Base-by-base conservation (phyloP, 805 yeast species). In the Starmerella powellii region DNA sequence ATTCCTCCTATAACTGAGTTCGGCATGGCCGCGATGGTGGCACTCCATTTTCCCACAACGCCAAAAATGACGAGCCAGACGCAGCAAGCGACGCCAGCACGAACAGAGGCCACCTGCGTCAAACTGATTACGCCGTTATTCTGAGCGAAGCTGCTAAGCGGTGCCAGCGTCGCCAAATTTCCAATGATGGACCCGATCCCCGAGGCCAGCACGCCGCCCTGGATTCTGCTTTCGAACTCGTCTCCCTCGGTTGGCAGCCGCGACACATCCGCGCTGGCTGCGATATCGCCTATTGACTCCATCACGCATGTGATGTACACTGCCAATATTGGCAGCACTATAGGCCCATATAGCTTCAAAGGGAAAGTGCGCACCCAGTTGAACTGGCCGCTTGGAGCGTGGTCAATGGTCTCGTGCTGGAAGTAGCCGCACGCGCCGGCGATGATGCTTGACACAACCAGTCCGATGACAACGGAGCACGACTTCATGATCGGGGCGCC, bases 401-500 rank as follows among this genome's bases (percentile, higher is more conserved):
- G 63, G 41, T 72, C 72, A 51, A 86, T 79, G 15, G 64, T 55
- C 3, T 67, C 54, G 40, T 67, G 63, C 48, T 71, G 70, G 58
- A 85, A 86, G 65, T 86, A 86, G 23, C 87, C 87, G 60, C 81
- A 73, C 8, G 88, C 95, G 46, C 93, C 94, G 29, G 91, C 94
- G 37, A 86, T 91, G 47, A 86, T 81, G 66, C 95, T 85, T 26
- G 95, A 95, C 29, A 83, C 76, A 21, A 87, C 63, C 45, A 86
- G 66, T 29, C 95, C 95, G 31, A 78, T 64, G 52, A 86, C 81
- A 39, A 86, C 94, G 1, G 95, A 91, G 71, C 95, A 85, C 2
- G 94, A 81, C 58, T 81, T 84, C 91, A 86, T 81, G 56, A 86
- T 80, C 42, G 96, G 96, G 17, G 95, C 76, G 21, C 96, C 96